Conservation (phyloP, 2,329 filamentous ascomycete species). For the Aspergillus japonicus region DNA sequence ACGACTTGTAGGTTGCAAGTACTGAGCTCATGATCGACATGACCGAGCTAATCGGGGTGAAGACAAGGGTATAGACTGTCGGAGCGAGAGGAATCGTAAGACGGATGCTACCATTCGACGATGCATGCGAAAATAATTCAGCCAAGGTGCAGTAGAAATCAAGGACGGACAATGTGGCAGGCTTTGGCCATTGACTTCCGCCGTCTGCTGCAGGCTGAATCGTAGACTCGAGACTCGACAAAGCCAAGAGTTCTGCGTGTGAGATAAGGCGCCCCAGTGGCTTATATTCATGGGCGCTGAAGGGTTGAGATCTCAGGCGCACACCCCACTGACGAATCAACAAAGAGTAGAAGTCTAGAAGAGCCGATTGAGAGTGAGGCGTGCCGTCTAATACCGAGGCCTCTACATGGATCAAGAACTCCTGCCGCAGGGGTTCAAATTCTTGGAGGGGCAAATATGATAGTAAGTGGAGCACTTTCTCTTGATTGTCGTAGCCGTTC, state of each 20-base stretch:
- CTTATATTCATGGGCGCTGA: slow-evolving; percentile 28
- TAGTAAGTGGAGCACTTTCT: slow-evolving; percentile 39
- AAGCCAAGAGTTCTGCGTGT: slow-evolving; percentile 54
- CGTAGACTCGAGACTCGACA: slow-evolving; percentile 58
- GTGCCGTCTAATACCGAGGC: slow-evolving; percentile 37
- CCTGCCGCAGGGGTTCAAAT: slow-evolving; percentile 34
- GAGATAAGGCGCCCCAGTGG: slow-evolving; percentile 47
- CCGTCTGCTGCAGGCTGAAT: slow-evolving; percentile 12
- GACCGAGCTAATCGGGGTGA: slow-evolving; percentile 61
- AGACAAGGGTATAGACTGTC: slow-evolving; percentile 69
- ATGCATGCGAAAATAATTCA: slow-evolving; percentile 54
- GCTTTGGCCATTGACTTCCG: slow-evolving; percentile 18
- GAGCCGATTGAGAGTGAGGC: slow-evolving; percentile 53
- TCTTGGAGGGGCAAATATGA: slow-evolving; percentile 34
- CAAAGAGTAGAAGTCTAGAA: slow-evolving; percentile 67
- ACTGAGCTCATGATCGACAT: slow-evolving; percentile 69
- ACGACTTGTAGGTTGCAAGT: slow-evolving; percentile 69
- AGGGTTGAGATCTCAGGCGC: slow-evolving; percentile 30
- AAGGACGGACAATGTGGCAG: slow-evolving; percentile 55
- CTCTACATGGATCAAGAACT: slow-evolving; percentile 44
- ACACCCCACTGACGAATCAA: slow-evolving; percentile 60
- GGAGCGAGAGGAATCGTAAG: slow-evolving; percentile 67
- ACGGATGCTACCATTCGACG: slow-evolving; percentile 56
- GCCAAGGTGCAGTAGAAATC: slow-evolving; percentile 68
- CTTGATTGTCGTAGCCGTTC: slow-evolving; percentile 59